Evolutionary conservation across 352 stramenopile species (phyloP).

Genomic region (Peronospora belbahrii): DNA sequence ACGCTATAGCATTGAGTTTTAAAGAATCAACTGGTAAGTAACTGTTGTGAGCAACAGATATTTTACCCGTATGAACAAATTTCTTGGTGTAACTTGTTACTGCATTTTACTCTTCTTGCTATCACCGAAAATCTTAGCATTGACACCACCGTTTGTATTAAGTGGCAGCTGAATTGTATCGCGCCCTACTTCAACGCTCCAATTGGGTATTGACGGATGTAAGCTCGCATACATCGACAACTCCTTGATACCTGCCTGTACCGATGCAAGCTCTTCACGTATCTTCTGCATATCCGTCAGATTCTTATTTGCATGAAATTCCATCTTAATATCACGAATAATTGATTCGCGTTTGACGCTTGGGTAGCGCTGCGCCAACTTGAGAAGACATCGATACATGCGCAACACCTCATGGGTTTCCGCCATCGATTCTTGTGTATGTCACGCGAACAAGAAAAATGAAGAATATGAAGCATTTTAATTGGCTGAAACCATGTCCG

Average conservation of each 20-base stretch:
- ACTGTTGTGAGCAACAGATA: no score
- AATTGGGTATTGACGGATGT: constrained; percentile 44
- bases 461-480: background rate
- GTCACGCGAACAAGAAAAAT: background rate
- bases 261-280: constrained; percentile 56
- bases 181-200: constrained; percentile 66
- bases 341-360: constrained; percentile 81
- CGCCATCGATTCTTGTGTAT: constrained; percentile 27
- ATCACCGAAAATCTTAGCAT: constrained; percentile 45
- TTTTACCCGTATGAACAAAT: no score
- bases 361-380: constrained; percentile 75
- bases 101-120: constrained; percentile 16
- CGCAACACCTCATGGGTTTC: constrained; percentile 52
- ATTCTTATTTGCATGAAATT: constrained; percentile 75
- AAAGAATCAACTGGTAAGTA: no score
- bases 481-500: constrained; percentile 23
- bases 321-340: constrained; percentile 73
- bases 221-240: constrained; percentile 71
- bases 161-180: constrained; percentile 27
- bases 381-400: constrained; percentile 77
- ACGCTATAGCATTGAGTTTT: no score
- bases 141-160: constrained; percentile 14
- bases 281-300: constrained; percentile 55
- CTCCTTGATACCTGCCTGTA: constrained; percentile 63
- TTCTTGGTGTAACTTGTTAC: constrained; percentile 11